phyloP scores from a whole-genome alignment of 2,329 filamentous ascomycete species.

The Colletotrichum echinochloae region DNA sequence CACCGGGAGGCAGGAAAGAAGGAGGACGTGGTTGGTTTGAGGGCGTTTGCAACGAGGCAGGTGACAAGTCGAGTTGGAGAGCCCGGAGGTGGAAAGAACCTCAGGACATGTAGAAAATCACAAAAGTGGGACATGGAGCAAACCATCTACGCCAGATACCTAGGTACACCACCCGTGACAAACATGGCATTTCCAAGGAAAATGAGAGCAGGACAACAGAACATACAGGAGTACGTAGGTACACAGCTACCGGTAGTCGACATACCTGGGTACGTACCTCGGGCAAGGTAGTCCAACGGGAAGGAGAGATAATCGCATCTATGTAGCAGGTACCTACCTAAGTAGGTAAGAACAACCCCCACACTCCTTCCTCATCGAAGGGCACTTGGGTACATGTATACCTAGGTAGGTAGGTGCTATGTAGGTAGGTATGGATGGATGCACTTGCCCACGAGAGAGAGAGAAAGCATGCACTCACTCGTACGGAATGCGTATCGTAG shows the following conservation, averaged over 20 bases:
- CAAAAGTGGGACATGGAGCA: no score
- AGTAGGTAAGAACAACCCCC: no score
- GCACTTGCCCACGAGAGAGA: no score
- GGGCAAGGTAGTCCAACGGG: background rate
- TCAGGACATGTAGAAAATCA: background rate
- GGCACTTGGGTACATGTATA: background rate
- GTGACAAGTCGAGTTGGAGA: background rate
- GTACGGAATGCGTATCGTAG: background rate
- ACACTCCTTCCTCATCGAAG: background rate
- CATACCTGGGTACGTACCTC: background rate
- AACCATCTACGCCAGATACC: no score
- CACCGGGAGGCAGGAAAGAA: background rate
- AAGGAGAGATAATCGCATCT: background rate
- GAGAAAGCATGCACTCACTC: no score
- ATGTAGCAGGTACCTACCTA: no score
- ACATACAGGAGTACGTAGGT: background rate
- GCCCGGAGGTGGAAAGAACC: background rate
- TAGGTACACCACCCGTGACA: no score
- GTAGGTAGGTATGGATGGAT: background rate
- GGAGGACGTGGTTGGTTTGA: background rate
- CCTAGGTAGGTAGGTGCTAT: background rate
- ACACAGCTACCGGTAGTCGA: background rate
- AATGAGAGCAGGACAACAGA: background rate
- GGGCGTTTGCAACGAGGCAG: conserved; percentile 6
- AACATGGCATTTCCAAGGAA: background rate